Conservation (phyloP, 129 eudicot species). For the sunflower (Helianthus annuus) region HanXRQr2.0-SUNRISE NC_035449.2:13309517-13310016, state of each 20-base stretch:
- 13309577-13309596: no score
- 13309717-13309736: background rate
- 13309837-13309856: background rate
- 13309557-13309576: no score
- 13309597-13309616: no score
- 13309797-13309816: constrained; percentile 7
- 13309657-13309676: no score
- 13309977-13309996: background rate
- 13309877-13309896: background rate
- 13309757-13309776: background rate
- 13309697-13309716: constrained; percentile 4
- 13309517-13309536: no score
- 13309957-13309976: constrained; percentile 22
- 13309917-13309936: background rate
- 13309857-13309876: background rate
- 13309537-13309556: no score
- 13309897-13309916: background rate
- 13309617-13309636: no score
- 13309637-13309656: no score
- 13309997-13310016: background rate
- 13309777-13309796: background rate
- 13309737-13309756: background rate
- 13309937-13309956: constrained; percentile 10
- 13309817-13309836: constrained; percentile 1
- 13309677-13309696: background rate